Evolutionary conservation across 768 basidiomycete species (phyloP).

Genomic region (Rhodocollybia butyracea): DNA sequence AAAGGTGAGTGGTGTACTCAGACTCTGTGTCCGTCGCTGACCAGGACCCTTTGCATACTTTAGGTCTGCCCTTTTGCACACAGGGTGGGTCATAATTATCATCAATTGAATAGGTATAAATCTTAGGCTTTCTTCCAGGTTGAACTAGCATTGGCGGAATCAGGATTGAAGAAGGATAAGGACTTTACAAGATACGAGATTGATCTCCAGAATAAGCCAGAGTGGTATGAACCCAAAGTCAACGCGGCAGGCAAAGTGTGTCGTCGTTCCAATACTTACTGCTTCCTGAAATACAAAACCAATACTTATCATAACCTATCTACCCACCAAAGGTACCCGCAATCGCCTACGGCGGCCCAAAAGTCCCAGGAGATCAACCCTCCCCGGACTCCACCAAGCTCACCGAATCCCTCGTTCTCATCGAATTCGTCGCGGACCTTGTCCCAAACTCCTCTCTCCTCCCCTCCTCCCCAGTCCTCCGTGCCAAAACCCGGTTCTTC

Average conservation of each 20-base stretch:
- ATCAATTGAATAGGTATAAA: neutral
- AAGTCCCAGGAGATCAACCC: slow-evolving; percentile 49
- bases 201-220: slow-evolving; percentile 7
- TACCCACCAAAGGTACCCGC: slow-evolving; percentile 45
- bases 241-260: slow-evolving; percentile 5
- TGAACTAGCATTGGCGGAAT: slow-evolving; percentile 6
- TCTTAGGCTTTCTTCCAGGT: neutral
- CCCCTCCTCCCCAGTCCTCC: slow-evolving; percentile 51
- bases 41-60: neutral
- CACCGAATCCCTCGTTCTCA: slow-evolving; percentile 61
- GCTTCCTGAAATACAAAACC: too few relatives aligned
- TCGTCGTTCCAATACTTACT: neutral
- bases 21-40: neutral
- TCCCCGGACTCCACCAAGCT: slow-evolving; percentile 59
- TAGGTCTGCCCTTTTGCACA: slow-evolving; percentile 8
- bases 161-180: neutral
- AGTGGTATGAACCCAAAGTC: slow-evolving; percentile 6
- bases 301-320: neutral
- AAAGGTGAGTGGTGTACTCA: neutral
- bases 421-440: slow-evolving; percentile 66
- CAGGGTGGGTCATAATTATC: neutral
- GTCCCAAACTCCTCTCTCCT: slow-evolving; percentile 41
- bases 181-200: slow-evolving; percentile 7
- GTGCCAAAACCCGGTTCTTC: slow-evolving; percentile 65
- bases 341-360: slow-evolving; percentile 61